phyloP scores from a whole-genome alignment of 805 yeast genomes.

The Candida silvicultrix region DNA sequence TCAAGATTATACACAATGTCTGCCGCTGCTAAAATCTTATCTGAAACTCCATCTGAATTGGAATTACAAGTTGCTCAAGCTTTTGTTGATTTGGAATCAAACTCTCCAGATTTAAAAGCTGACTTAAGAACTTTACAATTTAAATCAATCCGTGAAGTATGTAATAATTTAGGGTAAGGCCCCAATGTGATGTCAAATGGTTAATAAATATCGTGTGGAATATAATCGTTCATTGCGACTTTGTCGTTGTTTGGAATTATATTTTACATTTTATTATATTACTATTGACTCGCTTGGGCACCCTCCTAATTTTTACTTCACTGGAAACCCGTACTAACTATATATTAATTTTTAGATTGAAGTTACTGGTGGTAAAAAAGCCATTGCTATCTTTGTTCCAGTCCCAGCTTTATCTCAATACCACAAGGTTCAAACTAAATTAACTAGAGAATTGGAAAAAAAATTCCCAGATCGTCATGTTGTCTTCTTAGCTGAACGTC shows the following conservation, averaged over 20 bases:
- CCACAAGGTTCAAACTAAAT: conserved; percentile 96
- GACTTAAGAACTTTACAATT: conserved; percentile 98
- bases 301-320: conserved; percentile 1
- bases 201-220: neutral
- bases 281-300: neutral
- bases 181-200: neutral
- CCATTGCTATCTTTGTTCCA: conserved; percentile 97
- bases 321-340: conserved; percentile 15
- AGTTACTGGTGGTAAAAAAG: conserved; percentile 97
- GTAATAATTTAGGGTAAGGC: conserved; percentile 16
- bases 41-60: conserved; percentile 94
- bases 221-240: neutral
- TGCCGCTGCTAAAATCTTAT: conserved; percentile 93
- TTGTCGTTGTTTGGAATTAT: too few species aligned
- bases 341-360: conserved; percentile 49
- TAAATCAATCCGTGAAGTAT: conserved; percentile 91
- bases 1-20: conserved; percentile 54
- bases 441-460: conserved; percentile 99
- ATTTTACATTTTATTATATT: conserved; percentile 1
- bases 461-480: conserved; percentile 99
- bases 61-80: conserved; percentile 99
- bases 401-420: conserved; percentile 86
- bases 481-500: conserved; percentile 98
- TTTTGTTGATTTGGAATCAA: conserved; percentile 88
- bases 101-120: conserved; percentile 94